Percentiles rank a stretch among this genome's conserved stretches.
Conservation (phyloP, 768 basidiomycete species). For the Gloeophyllum trabeum region DNA sequence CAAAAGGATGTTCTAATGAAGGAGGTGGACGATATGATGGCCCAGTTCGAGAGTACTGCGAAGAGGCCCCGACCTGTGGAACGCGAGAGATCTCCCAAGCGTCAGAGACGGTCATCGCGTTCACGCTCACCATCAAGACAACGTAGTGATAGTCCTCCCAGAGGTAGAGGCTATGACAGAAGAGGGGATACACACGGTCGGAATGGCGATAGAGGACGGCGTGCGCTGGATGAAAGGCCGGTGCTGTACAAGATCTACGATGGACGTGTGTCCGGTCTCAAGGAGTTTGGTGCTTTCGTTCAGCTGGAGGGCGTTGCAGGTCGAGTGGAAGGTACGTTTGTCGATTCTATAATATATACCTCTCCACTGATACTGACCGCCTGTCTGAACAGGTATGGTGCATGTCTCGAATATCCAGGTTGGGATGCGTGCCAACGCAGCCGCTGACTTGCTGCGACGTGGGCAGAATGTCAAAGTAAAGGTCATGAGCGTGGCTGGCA, state of each 20-base stretch:
- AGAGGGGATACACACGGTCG: slow-evolving; percentile 30
- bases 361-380: slow-evolving; percentile 3
- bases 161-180: slow-evolving; percentile 36
- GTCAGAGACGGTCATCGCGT: slow-evolving; percentile 42
- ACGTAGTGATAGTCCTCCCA: slow-evolving; percentile 46
- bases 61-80: slow-evolving; percentile 39
- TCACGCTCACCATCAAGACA: slow-evolving; percentile 35
- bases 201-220: slow-evolving; percentile 22
- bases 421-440: slow-evolving; percentile 76
- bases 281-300: slow-evolving; percentile 96
- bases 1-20: slow-evolving; percentile 75
- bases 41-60: slow-evolving; percentile 55
- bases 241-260: slow-evolving; percentile 91
- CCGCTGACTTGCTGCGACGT: slow-evolving; percentile 76
- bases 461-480: slow-evolving; percentile 90
- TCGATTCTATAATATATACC: neutral
- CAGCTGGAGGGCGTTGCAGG: slow-evolving; percentile 79
- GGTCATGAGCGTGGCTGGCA: slow-evolving; percentile 87
- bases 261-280: slow-evolving; percentile 74
- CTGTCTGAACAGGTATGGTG: slow-evolving; percentile 66
- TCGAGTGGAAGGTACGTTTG: slow-evolving; percentile 77
- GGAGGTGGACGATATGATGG: slow-evolving; percentile 87
- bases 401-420: slow-evolving; percentile 90
- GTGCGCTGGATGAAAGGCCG: slow-evolving; percentile 65
- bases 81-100: slow-evolving; percentile 42